Evolutionary conservation across 306 rosid species (phyloP).

Genomic region (Corylus heterophylla): DNA sequence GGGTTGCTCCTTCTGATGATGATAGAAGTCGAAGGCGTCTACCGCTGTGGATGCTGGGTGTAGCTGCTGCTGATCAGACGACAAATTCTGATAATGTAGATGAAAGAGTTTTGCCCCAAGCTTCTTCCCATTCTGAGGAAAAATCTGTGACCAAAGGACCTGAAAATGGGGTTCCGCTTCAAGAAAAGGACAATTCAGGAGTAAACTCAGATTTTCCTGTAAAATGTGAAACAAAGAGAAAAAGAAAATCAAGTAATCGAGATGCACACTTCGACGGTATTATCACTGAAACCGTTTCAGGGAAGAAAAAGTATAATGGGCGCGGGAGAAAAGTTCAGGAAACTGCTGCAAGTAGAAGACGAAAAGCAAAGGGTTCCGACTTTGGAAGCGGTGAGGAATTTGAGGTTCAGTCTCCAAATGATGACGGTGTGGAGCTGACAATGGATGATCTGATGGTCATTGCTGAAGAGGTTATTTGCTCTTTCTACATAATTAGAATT

Average conservation of each 20-base stretch:
- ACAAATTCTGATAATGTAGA: slow-evolving; percentile 34
- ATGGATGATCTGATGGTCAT: slow-evolving; percentile 67
- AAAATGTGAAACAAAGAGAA: slow-evolving; percentile 40
- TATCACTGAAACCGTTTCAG: slow-evolving; percentile 25
- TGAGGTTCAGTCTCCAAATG: slow-evolving; percentile 36
- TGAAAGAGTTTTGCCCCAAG: slow-evolving; percentile 25
- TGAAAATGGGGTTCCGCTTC: slow-evolving; percentile 20
- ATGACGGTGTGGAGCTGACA: slow-evolving; percentile 57
- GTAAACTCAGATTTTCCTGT: slow-evolving; percentile 30
- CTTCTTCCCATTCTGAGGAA: slow-evolving; percentile 15
- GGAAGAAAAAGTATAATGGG: slow-evolving; percentile 31
- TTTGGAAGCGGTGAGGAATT: slow-evolving; percentile 25
- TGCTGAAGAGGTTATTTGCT: slow-evolving; percentile 68
- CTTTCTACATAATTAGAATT: slow-evolving; percentile 8
- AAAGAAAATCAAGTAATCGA: slow-evolving; percentile 23
- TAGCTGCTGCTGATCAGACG: slow-evolving; percentile 33
- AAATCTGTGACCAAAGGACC: not conserved
- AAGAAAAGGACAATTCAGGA: slow-evolving; percentile 30
- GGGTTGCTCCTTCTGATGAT: slow-evolving; percentile 17
- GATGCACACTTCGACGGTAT: slow-evolving; percentile 27
- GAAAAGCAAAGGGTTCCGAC: slow-evolving; percentile 27
- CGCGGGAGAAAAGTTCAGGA: slow-evolving; percentile 26
- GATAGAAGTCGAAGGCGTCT: slow-evolving; percentile 60
- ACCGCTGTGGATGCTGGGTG: slow-evolving; percentile 76
- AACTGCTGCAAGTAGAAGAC: slow-evolving; percentile 31